A percentile compares a stretch with the other conserved stretches of the same genome.
These are phyloP conservation scores for Puccinia triticina DNA, from an alignment of 1,284 basidiomycete genomes.

Conservation along the genomic window DNA sequence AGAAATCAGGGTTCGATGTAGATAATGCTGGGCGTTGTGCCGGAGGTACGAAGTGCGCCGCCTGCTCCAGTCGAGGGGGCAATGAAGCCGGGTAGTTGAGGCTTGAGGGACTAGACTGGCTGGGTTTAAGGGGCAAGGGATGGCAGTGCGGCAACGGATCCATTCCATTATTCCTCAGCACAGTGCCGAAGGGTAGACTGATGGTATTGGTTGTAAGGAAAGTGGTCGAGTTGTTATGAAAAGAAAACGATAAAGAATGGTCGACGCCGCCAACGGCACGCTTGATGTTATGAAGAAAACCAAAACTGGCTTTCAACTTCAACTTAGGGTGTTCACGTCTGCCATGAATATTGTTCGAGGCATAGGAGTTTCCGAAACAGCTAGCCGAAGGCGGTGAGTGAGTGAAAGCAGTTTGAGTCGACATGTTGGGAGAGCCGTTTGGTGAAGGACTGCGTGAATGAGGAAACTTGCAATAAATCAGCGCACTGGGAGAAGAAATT, in stretches of 20 bases:
- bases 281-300: slow-evolving; percentile 15
- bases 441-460: not conserved
- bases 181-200: slow-evolving; percentile 34
- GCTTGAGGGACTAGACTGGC: slow-evolving; percentile 20
- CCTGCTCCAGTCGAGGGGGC: slow-evolving; percentile 4
- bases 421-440: not conserved
- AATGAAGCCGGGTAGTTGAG: slow-evolving; percentile 15
- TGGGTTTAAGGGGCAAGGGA: not conserved
- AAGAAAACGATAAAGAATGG: slow-evolving; percentile 14
- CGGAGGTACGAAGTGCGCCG: not conserved
- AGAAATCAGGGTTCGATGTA: not conserved
- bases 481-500: not conserved
- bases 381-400: not conserved
- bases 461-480: not conserved
- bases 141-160: slow-evolving; percentile 27
- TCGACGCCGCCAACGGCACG: slow-evolving; percentile 3
- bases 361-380: slow-evolving; percentile 4
- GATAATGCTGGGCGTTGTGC: not conserved
- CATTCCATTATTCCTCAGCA: slow-evolving; percentile 28
- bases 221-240: slow-evolving; percentile 6
- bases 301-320: slow-evolving; percentile 22
- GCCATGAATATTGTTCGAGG: not conserved
- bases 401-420: slow-evolving; percentile 14
- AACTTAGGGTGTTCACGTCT: slow-evolving; percentile 12
- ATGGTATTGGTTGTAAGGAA: slow-evolving; percentile 12